Base-by-base conservation (phyloP, 1,284 basidiomycete genomes). In the Ceratobasidium sp. region DNA sequence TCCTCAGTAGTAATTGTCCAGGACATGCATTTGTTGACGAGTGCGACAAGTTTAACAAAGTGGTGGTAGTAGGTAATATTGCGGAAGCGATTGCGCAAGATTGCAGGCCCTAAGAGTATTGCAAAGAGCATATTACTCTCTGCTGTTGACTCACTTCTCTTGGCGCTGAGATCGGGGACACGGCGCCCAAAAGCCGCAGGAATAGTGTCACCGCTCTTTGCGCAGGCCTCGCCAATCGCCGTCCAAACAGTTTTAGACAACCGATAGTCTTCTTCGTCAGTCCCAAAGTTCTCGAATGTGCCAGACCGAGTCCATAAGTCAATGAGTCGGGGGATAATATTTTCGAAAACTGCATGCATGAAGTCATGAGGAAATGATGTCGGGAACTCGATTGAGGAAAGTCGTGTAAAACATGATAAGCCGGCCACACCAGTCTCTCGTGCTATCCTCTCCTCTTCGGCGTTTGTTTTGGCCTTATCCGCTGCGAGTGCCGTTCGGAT, bases 171-270 rank as follows among this genome's bases (percentile, higher is more conserved):
- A 70, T 90, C 85, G 0, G 85, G 87, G 0, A 86, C 80, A 0
- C 84, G 81, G 6, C 83, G 80, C 2, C 87, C 87, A 84, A 86
- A 89, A 2, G 83, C 82, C 0, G 83, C 83, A 0, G 89, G 89
- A 4, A 89, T 88, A 0, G 83, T 84, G 5, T 78, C 42, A 0
- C 84, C 84, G 0, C 78, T 82, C 79, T 15, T 78, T 33, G 28
- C 86, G 79, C 85, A 86, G 0, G 82, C 84, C 2, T 78, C 77
- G 0, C 88, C 87, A 63, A 89, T 86, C 0, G 83, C 86, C 1
- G 85, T 82, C 88, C 88, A 77, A 9, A 56, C 28, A n/a, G 1
- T 15, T 2, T 28, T 9, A 13, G 10, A 4, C 2, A 75, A 39
- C 1, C 44, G 1, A n/a, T 75, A 75, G 12, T 49, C 60, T 88